phyloP scores from a whole-genome alignment of 257 asterid species.

The Scutellaria barbata region DNA sequence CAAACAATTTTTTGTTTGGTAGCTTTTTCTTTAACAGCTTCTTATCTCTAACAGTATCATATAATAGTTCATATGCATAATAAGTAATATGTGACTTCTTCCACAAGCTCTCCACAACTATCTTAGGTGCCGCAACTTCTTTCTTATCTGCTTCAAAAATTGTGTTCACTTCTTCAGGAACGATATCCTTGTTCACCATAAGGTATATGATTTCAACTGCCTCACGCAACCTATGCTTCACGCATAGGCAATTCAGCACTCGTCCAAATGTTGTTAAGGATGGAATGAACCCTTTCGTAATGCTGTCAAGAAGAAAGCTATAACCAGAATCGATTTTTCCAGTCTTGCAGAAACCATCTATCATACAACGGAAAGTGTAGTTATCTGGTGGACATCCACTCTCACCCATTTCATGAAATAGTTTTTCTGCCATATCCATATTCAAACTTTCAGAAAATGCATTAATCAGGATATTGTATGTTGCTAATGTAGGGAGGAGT shows the following conservation, averaged over 20 bases:
- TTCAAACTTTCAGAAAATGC: constrained; percentile 66
- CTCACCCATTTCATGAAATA: constrained; percentile 63
- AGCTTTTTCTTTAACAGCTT: constrained; percentile 57
- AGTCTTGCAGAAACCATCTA: constrained; percentile 80
- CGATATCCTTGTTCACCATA: constrained; percentile 78
- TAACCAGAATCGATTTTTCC: constrained; percentile 67
- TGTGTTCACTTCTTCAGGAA: constrained; percentile 70
- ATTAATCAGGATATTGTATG: constrained; percentile 69
- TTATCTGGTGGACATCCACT: constrained; percentile 57
- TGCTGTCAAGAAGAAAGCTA: constrained; percentile 55
- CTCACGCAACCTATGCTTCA: constrained; percentile 64
- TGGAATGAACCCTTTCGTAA: constrained; percentile 62
- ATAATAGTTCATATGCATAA: constrained; percentile 69
- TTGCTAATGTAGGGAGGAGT: constrained; percentile 63
- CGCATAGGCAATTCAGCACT: constrained; percentile 74
- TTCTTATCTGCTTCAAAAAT: constrained; percentile 79
- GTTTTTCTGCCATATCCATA: constrained; percentile 59
- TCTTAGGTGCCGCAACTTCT: constrained; percentile 84
- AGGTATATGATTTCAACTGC: constrained; percentile 66
- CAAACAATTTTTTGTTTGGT: constrained; percentile 23
- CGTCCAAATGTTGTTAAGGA: constrained; percentile 69
- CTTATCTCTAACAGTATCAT: constrained; percentile 78
- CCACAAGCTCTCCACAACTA: constrained; percentile 79
- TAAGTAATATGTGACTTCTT: constrained; percentile 72
- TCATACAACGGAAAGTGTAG: constrained; percentile 77